Percentiles rank a stretch among this genome's conserved stretches.
Evolutionary conservation across 129 eudicot genomes (phyloP).

Genomic region (Ambrosia trifida): DNA sequence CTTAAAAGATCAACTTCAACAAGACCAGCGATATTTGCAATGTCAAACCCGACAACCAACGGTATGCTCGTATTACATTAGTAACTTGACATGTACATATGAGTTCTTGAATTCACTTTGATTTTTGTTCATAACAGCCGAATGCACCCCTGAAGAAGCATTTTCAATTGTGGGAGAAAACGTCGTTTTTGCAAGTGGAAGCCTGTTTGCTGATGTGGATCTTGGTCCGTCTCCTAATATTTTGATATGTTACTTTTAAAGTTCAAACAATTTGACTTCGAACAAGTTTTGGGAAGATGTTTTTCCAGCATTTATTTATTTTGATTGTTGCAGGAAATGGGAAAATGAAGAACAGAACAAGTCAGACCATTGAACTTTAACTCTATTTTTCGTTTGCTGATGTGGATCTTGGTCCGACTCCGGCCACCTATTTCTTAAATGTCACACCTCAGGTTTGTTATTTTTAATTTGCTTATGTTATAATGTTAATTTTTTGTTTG

Average conservation of each 20-base stretch:
- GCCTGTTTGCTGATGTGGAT: slow-evolving; percentile 80
- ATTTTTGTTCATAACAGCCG: slow-evolving; percentile 54
- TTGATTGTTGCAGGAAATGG: slow-evolving; percentile 63
- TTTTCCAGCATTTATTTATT: not conserved
- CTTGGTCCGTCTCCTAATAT: slow-evolving; percentile 59
- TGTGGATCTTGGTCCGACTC: no score
- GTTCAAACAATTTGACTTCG: not conserved
- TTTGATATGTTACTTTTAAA: slow-evolving; percentile 8
- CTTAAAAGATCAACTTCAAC: no score
- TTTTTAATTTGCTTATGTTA: no score
- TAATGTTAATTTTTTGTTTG: no score
- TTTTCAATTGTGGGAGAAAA: slow-evolving; percentile 82
- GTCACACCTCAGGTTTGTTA: no score
- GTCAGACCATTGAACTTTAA: not conserved
- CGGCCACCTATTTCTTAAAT: no score
- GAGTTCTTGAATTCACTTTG: no score
- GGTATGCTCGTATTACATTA: no score
- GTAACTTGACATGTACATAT: no score
- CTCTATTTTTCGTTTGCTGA: slow-evolving; percentile 14
- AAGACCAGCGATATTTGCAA: no score
- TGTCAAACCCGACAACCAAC: no score
- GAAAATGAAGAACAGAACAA: slow-evolving; percentile 4
- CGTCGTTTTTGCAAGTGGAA: slow-evolving; percentile 87
- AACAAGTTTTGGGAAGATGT: slow-evolving; percentile 2
- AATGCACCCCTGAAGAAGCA: slow-evolving; percentile 93